A percentile compares a stretch with the other conserved stretches of the same genome.
Conservation (phyloP, 495 filamentous ascomycete genomes). For the Penicillium flavigenum region DNA sequence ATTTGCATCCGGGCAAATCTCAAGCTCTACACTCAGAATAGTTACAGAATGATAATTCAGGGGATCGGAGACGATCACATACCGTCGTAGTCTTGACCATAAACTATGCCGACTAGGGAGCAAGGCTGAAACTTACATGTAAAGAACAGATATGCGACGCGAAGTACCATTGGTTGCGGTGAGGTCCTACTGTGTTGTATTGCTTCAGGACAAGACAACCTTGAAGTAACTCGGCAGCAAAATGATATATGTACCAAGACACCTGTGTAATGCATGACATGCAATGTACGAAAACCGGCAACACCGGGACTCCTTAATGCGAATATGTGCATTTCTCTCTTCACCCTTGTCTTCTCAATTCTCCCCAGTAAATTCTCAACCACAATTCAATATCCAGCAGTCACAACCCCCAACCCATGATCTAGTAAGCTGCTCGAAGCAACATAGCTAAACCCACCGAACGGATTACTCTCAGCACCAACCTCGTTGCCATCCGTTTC, state of each 20-base stretch:
- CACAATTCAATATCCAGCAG: slow-evolving; percentile 28
- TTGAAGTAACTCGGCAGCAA: neutral
- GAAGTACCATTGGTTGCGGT: neutral
- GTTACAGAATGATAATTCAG: neutral
- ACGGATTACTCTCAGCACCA: slow-evolving; percentile 62
- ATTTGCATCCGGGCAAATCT: slow-evolving; percentile 4
- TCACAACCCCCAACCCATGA: slow-evolving; percentile 39
- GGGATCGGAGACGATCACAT: too few species aligned
- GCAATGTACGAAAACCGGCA: neutral
- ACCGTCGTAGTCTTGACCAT: too few species aligned
- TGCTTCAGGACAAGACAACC: neutral
- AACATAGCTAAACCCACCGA: slow-evolving; percentile 96
- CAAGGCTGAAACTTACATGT: too few species aligned
- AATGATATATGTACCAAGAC: neutral
- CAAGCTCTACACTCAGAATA: neutral
- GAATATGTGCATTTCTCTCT: neutral
- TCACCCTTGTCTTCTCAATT: neutral
- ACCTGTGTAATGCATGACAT: neutral
- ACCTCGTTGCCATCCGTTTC: neutral
- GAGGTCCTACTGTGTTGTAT: neutral
- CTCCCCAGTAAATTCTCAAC: neutral
- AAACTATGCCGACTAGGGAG: too few species aligned
- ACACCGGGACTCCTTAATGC: neutral
- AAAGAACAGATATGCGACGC: neutral
- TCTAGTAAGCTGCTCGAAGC: slow-evolving; percentile 84